Percentiles rank a stretch among this genome's conserved stretches.
Evolutionary conservation across 2,329 filamentous ascomycete species (phyloP).

Genomic region (Colletotrichum sidae): DNA sequence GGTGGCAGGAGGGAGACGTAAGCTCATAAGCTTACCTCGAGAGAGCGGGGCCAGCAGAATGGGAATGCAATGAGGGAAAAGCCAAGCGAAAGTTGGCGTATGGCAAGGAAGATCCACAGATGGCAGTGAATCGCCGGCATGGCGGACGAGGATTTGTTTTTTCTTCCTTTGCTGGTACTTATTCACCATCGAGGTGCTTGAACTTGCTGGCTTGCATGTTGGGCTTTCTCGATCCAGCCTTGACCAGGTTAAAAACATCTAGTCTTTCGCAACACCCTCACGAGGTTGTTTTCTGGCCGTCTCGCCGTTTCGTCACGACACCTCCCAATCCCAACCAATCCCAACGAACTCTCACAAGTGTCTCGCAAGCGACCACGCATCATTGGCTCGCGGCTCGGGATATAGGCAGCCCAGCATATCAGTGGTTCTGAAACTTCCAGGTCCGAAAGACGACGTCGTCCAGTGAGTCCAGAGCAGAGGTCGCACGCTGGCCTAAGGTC

Average conservation of each 20-base stretch:
- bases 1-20: conserved; percentile 29
- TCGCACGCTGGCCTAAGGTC: conserved; percentile 24
- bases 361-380: not conserved
- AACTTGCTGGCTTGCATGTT: too few species aligned
- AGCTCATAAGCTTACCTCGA: conserved; percentile 35
- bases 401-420: conserved; percentile 11
- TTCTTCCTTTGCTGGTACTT: not conserved
- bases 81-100: conserved; percentile 11
- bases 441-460: conserved; percentile 21
- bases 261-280: not conserved
- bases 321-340: not conserved
- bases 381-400: conserved; percentile 11
- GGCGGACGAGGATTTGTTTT: conserved; percentile 6
- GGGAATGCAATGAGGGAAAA: not conserved
- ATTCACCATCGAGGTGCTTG: conserved; percentile 11
- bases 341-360: not conserved
- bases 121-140: not conserved
- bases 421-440: conserved; percentile 28
- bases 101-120: conserved; percentile 13
- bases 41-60: not conserved
- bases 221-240: not conserved
- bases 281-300: not conserved
- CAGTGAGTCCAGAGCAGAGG: conserved; percentile 10
- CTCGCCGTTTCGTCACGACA: not conserved
- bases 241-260: conserved; percentile 5